Conservation (phyloP, 2,329 filamentous ascomycete species). For the Fusarium multiceps region DNA sequence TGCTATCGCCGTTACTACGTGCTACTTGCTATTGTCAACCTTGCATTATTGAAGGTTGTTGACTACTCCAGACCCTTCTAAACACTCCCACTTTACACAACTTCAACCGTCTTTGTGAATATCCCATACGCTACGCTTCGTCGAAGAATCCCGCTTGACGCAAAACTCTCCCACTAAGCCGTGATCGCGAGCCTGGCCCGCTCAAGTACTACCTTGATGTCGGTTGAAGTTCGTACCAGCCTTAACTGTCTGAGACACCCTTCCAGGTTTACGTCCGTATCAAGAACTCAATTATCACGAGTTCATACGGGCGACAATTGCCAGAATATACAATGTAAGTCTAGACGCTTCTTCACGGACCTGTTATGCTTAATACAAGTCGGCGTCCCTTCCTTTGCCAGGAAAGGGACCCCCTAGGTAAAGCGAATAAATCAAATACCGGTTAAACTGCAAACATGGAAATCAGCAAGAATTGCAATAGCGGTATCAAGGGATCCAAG, state of each 20-base stretch:
- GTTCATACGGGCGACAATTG: slow-evolving; percentile 68
- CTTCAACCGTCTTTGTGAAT: slow-evolving; percentile 13
- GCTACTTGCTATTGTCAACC: slow-evolving; percentile 34
- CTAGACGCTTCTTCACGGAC: slow-evolving; percentile 20
- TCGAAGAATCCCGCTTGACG: slow-evolving; percentile 22
- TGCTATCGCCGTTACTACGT: slow-evolving; percentile 40
- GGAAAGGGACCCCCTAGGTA: slow-evolving; percentile 38
- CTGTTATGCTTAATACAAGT: slow-evolving; percentile 40
- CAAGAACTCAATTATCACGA: slow-evolving; percentile 65
- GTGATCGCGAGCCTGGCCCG: slow-evolving; percentile 45
- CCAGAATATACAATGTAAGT: slow-evolving; percentile 62
- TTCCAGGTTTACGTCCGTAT: slow-evolving; percentile 67
- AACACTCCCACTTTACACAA: slow-evolving; percentile 11
- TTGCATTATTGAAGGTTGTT: slow-evolving; percentile 20
- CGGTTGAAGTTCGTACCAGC: slow-evolving; percentile 67
- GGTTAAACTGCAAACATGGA: slow-evolving; percentile 57
- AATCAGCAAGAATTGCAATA: slow-evolving; percentile 48
- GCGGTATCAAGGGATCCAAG: slow-evolving; percentile 23
- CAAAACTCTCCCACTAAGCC: slow-evolving; percentile 23
- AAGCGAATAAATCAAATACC: slow-evolving; percentile 35
- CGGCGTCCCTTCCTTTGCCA: slow-evolving; percentile 32
- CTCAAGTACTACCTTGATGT: slow-evolving; percentile 65
- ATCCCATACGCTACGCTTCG: slow-evolving; percentile 8
- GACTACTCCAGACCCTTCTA: slow-evolving; percentile 9
- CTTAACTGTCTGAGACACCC: slow-evolving; percentile 68